Base-by-base conservation (phyloP, 495 filamentous ascomycete genomes). In the Podospora anserina region DNA sequence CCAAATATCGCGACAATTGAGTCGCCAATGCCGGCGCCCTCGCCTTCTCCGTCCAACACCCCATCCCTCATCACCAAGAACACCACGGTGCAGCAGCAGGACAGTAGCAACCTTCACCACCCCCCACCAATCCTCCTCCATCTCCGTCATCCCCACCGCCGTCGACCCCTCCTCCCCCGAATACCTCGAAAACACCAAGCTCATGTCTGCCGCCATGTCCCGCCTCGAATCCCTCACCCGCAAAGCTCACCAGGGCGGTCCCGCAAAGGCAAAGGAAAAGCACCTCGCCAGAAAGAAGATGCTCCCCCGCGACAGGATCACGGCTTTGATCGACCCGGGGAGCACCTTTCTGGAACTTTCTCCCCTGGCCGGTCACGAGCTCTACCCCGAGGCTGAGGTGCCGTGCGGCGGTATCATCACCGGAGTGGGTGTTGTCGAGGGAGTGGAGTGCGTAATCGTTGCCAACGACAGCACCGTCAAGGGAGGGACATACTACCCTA, bases 401-500 rank as follows among this genome's bases (percentile, higher is more conserved):
- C 81, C 84, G 0, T 90, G 92, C 3, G 96, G 91, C 13, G 95
- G 93, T 2, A 96, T 99, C 67, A 92, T 99, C 61, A 96, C 95
- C 0, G 95, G 95, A 0, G 88, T 98, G 64, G 95, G 96, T 1
- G 91, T 89, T 1, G 91, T 99, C 2, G 89, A 94, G 72, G 95
- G 96, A 1, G 93, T 97, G 6, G 89, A 88, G 20, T 97, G 96
- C 75, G 90, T 98, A 83, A 91, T 99, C 69, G 91, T 99, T 60
- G 95, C 93, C 28, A 99, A 99, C 74, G 95, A 99, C 76, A 94
- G 91, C 83, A 99, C 95, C 16, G 95, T 97, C 69, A 99, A 99
- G 81, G 95, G 96, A n/a, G 95, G 95, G 60, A 97, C 96, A 2
- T 99, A 99, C 81, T 98, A 93, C 78, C 95, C 95, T 0, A 94